phyloP scores from a whole-genome alignment of 2,329 filamentous ascomycete species.

The Paracoccidioides lutzii region DNA sequence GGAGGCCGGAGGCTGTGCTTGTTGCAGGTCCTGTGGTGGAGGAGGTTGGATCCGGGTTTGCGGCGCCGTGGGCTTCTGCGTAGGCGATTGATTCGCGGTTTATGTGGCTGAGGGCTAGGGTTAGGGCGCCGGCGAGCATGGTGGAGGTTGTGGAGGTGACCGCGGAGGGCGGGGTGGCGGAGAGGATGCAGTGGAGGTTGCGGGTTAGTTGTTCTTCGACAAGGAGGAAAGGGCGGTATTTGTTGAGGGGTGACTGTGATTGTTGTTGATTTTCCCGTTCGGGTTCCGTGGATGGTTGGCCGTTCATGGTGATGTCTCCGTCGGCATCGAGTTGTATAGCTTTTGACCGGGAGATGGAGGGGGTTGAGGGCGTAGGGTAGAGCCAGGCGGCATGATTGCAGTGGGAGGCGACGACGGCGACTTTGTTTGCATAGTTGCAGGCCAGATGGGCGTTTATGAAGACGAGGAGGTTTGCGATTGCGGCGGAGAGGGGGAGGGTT shows the following conservation, averaged over 20 bases:
- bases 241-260: constrained; percentile 48
- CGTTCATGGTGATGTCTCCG: constrained; percentile 48
- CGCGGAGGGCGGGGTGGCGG: constrained; percentile 54
- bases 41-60: constrained; percentile 19
- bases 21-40: constrained; percentile 27
- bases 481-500: constrained; percentile 66
- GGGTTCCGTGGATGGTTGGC: constrained; percentile 23
- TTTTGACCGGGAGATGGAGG: background rate
- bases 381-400: constrained; percentile 77
- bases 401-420: constrained; percentile 83
- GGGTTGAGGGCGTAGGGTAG: constrained; percentile 50
- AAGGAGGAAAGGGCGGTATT: constrained; percentile 81
- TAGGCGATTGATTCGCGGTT: constrained; percentile 64
- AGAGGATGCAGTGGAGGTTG: constrained; percentile 62
- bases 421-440: constrained; percentile 84
- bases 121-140: constrained; percentile 80
- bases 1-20: constrained; percentile 9
- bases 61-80: constrained; percentile 42
- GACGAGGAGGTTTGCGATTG: constrained; percentile 79
- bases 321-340: constrained; percentile 19
- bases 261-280: constrained; percentile 23
- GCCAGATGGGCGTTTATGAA: constrained; percentile 95
- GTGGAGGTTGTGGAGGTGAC: constrained; percentile 56
- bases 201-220: constrained; percentile 69
- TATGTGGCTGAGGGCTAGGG: constrained; percentile 77